These are phyloP conservation scores for Chalciporus chontae DNA, from an alignment of 768 basidiomycete genomes.

Conservation along the genomic window DNA sequence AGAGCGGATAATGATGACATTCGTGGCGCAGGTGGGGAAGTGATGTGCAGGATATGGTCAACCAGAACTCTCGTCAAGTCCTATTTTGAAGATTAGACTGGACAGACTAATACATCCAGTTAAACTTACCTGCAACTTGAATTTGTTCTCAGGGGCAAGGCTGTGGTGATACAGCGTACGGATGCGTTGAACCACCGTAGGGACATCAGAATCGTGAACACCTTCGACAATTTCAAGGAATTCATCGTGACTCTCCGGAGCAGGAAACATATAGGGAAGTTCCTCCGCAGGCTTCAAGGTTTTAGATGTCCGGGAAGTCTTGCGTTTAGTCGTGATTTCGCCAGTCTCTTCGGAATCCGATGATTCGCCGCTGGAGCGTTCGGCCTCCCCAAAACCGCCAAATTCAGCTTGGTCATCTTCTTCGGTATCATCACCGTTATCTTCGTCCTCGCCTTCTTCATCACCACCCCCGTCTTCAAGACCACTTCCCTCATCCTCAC, in stretches of 20 bases:
- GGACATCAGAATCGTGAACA: constrained; percentile 68
- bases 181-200: constrained; percentile 84
- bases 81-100: constrained; percentile 37
- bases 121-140: constrained; percentile 78
- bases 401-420: constrained; percentile 27
- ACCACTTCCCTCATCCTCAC: constrained; percentile 30
- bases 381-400: constrained; percentile 32
- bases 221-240: constrained; percentile 79
- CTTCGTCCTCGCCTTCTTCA: constrained; percentile 26
- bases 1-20: constrained; percentile 61
- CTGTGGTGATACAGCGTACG: constrained; percentile 90
- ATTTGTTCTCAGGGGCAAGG: constrained; percentile 86
- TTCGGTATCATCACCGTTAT: constrained; percentile 25
- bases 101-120: background rate
- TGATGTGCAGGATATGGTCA: constrained; percentile 81
- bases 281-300: constrained; percentile 42
- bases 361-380: constrained; percentile 38
- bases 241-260: constrained; percentile 82
- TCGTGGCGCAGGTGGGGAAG: constrained; percentile 58
- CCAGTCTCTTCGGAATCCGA: constrained; percentile 36
- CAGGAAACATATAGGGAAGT: constrained; percentile 90
- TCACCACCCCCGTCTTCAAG: constrained; percentile 40
- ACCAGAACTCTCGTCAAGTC: constrained; percentile 72
- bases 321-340: constrained; percentile 35
- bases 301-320: constrained; percentile 33